Evolutionary conservation across 208 protist genomes (phyloP), one percentile per base, ranked within the genome.

Genomic region (Crithidia brevicula): DNA sequence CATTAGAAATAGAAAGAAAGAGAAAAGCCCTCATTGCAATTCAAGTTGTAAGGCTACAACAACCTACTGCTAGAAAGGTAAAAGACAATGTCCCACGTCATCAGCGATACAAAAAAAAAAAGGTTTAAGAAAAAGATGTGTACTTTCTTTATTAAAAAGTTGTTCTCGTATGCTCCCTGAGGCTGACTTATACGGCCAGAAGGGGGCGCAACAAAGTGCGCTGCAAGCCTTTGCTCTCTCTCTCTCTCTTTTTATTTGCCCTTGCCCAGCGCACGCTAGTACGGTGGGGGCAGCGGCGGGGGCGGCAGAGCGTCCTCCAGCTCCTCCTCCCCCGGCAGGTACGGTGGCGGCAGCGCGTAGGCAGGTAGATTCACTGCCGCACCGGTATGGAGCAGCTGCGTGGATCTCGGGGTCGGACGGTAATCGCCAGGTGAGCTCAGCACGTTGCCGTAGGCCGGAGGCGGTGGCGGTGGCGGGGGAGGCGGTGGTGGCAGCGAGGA

Each of bases 321-420:
- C 11, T 63, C 59, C 9, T 54, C 59, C 22, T 62, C 59, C 27
- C 65, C 51, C 4, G 66, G 33, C 4, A 67, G 28, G 51, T 85
- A 82, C 31, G 80, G 69, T 7, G 80, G 74, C 7, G 80, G 80
- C 34, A 85, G 65, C 16, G 74, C 51, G 71, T 81, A 85, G 22
- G 67, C 5, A 15, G 75, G 72, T n/a, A 76, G 68, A 25, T 42
- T 58, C 40, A 43, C 51, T 45, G 67, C 38, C 20, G 36, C 66
- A n/a, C 49, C 64, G 2, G 33, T 10, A 31, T 79, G 72, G 33
- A 71, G 57, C 4, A 79, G 72, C 20, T 67, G 76, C 54, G 77
- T 56, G 0, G 81, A 75, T 57, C 71, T 79, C 47, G 85, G 78
- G 11, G 80, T 64, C 2, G 82, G 72, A 15, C 67, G 63, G 46